Base-by-base conservation (phyloP, 1,284 basidiomycete genomes). In the Cerrena zonata region DNA sequence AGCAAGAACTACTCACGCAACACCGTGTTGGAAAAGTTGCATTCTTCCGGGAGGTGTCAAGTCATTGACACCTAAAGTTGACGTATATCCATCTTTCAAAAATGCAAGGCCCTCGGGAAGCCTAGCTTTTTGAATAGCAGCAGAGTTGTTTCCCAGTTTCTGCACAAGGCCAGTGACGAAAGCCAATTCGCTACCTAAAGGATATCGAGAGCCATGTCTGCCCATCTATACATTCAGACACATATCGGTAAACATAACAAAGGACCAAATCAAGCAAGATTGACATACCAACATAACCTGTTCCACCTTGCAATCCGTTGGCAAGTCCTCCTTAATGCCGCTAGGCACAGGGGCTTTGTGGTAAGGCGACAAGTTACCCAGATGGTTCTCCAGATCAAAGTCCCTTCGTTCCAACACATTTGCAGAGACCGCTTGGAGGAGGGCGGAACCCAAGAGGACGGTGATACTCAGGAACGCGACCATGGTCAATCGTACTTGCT, bases 11-110 rank as follows among this genome's bases (percentile, higher is more conserved):
- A 57, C 65, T 36, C 51, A 67, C 73, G 66, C 58, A 10, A 73
- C 69, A 11, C 75, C 75, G 48, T 76, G 73, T 24, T 72, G 56
- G 56, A 78, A 77, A 25, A 74, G 64, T 52, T 75, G 64, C 49
- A 58, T 51, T 3, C 75, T 59, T 0, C 75, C 76, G 3, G 69
- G 56, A 2, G 69, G 53, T 23, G 74, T 75, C 19, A 78, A 62
- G 52, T 75, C 66, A 53, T 76, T 65, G 45, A 66, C 64, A 10
- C 69, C 66, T 1, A 75, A 59, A 19, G 63, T 60, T 22, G 67
- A 65, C 39, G 59, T 63, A 61, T 76, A 76, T 10, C 71, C 68
- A 21, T 68, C 54, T 54, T 70, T 69, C 26, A 77, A 61, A 58
- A 78, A 77, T 41, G 57, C 58, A 19, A 75, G 61, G 47, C 59